These are phyloP conservation scores for Setomelanomma holmii DNA, from an alignment of 2,329 filamentous ascomycete genomes.

Conservation along the genomic window DNA sequence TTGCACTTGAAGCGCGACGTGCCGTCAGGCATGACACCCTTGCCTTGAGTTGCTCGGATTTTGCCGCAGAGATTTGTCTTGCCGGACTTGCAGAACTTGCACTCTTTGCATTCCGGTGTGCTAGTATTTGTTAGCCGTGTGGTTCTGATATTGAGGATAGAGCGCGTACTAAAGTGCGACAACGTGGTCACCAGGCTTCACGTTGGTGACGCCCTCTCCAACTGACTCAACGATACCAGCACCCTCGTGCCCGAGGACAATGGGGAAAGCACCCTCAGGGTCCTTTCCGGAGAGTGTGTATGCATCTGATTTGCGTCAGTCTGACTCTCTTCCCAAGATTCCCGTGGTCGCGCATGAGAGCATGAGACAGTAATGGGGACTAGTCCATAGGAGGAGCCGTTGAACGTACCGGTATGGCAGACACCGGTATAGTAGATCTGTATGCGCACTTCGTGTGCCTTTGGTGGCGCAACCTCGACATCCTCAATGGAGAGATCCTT, in stretches of 20 bases:
- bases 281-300: conserved; percentile 83
- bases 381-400: too few relatives aligned
- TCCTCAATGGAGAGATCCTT: conserved; percentile 90
- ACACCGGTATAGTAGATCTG: conserved; percentile 98
- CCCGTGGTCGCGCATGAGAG: too few relatives aligned
- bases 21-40: conserved; percentile 96
- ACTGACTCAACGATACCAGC: conserved; percentile 60
- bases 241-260: conserved; percentile 53
- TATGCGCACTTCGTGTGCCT: conserved; percentile 94
- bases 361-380: too few relatives aligned
- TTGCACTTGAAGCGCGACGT: conserved; percentile 94
- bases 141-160: neutral
- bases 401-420: conserved; percentile 86
- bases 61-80: conserved; percentile 99
- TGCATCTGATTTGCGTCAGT: conserved; percentile 52
- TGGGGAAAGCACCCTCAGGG: conserved; percentile 72
- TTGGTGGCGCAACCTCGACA: conserved; percentile 87
- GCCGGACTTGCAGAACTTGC: conserved; percentile 99
- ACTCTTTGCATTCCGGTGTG: conserved; percentile 95
- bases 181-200: conserved; percentile 92
- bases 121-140: conserved; percentile 58
- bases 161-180: conserved; percentile 52
- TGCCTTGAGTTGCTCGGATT: conserved; percentile 95
- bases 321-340: neutral
- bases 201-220: conserved; percentile 91